Percentiles rank a stretch among this genome's conserved stretches.
Evolutionary conservation across 192 early-diverging fungal species (phyloP).

Genomic region (Spizellomyces sp.): DNA sequence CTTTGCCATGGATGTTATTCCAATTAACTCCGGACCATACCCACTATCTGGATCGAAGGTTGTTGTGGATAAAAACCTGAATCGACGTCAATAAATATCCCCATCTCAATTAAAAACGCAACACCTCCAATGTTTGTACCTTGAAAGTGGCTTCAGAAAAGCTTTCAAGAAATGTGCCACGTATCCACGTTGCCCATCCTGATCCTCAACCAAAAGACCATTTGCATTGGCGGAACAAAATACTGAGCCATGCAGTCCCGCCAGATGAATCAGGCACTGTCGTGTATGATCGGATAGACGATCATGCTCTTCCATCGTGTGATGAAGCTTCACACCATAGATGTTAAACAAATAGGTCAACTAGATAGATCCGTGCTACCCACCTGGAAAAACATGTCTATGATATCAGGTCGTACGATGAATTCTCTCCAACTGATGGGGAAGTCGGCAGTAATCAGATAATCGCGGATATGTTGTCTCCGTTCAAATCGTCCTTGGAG

Average conservation of each 20-base stretch:
- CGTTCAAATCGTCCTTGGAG: conserved; percentile 7
- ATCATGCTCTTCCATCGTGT: conserved; percentile 49
- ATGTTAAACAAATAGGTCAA: background rate
- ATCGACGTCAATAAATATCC: background rate
- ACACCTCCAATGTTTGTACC: conserved; percentile 39
- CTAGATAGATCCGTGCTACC: background rate
- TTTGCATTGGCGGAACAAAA: conserved; percentile 50
- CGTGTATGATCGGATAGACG: conserved; percentile 51
- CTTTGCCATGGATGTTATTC: conserved; percentile 57
- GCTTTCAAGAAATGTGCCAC: conserved; percentile 56
- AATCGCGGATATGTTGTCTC: conserved; percentile 31
- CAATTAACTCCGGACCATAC: conserved; percentile 46
- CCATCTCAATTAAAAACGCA: background rate
- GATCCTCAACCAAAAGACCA: conserved; percentile 51
- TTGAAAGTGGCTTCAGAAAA: conserved; percentile 52
- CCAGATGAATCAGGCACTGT: conserved; percentile 67
- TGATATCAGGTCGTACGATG: conserved; percentile 57
- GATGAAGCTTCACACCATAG: conserved; percentile 39
- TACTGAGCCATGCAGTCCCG: conserved; percentile 59
- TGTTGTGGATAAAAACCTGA: conserved; percentile 31
- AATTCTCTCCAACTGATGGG: conserved; percentile 57
- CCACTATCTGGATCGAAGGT: conserved; percentile 33
- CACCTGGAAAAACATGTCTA: conserved; percentile 70
- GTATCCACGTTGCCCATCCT: conserved; percentile 51
- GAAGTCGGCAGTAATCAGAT: conserved; percentile 22